Evolutionary conservation across 768 basidiomycete species (phyloP).

Genomic region (Tylopilus balloui): DNA sequence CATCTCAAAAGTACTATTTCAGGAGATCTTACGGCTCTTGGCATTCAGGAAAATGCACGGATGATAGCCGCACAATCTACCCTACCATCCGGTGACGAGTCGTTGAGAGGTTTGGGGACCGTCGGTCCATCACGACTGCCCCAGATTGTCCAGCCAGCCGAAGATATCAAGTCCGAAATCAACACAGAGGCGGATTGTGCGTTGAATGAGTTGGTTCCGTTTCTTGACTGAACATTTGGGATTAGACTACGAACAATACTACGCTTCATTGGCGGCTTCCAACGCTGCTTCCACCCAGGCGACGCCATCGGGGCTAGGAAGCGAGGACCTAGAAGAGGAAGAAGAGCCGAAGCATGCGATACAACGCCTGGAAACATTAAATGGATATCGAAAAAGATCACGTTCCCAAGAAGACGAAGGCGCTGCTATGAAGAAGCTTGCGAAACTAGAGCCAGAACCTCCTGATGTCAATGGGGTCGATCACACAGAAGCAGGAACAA

Average conservation of each 20-base stretch:
- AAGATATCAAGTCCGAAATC: conserved; percentile 45
- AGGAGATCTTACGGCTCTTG: conserved; percentile 84
- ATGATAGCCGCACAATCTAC: conserved; percentile 35
- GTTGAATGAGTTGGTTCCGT: conserved; percentile 18
- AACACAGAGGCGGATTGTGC: conserved; percentile 63
- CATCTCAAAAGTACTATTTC: conserved; percentile 94
- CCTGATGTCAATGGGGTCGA: conserved; percentile 17
- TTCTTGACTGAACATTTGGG: neutral
- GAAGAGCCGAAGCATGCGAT: conserved; percentile 67
- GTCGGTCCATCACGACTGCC: conserved; percentile 37
- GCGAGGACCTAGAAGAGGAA: conserved; percentile 61
- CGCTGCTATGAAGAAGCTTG: conserved; percentile 34
- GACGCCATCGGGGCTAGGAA: conserved; percentile 55
- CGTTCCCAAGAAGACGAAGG: conserved; percentile 61
- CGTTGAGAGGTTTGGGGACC: conserved; percentile 63
- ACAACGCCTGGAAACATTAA: conserved; percentile 64
- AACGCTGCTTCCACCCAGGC: conserved; percentile 52
- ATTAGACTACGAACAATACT: conserved; percentile 80
- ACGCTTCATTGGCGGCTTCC: conserved; percentile 70
- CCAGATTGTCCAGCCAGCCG: conserved; percentile 24
- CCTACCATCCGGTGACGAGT: conserved; percentile 62
- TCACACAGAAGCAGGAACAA: neutral
- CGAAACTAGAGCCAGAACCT: conserved; percentile 38
- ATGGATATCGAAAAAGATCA: conserved; percentile 71
- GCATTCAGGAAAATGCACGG: conserved; percentile 67